Percentiles rank a stretch among this genome's conserved stretches.
These are phyloP conservation scores for Neopestalotiopsis clavispora DNA, from an alignment of 2,329 filamentous ascomycete species.

Conservation along the genomic window DNA sequence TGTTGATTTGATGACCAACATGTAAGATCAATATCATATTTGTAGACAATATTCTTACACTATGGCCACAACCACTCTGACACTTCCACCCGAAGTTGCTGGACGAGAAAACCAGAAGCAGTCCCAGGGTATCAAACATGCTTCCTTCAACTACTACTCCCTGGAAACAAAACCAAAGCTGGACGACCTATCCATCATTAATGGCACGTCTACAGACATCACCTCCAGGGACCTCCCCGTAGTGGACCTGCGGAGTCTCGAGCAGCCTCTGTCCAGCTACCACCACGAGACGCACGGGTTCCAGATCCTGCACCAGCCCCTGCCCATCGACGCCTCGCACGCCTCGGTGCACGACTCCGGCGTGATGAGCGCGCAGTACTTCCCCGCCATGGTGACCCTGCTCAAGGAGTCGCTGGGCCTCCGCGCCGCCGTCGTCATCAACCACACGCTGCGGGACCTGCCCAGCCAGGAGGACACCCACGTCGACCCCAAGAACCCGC, in stretches of 20 bases:
- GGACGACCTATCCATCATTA: constrained; percentile 6
- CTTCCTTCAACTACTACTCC: constrained; percentile 10
- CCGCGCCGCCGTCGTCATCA: constrained; percentile 12
- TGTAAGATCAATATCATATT: background rate
- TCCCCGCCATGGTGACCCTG: background rate
- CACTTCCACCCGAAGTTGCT: background rate
- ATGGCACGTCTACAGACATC: background rate
- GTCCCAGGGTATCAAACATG: background rate
- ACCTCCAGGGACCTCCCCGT: background rate
- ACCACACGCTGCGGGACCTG: constrained; percentile 5
- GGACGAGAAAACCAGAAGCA: background rate
- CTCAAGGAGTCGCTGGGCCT: background rate
- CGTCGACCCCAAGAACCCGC: background rate
- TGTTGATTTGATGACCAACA: background rate
- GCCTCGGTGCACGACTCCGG: background rate
- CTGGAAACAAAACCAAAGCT: background rate
- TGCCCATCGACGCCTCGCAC: background rate
- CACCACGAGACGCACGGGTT: constrained; percentile 6
- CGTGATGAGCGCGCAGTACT: constrained; percentile 2
- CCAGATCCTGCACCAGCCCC: constrained; percentile 9
- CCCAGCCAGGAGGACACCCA: background rate
- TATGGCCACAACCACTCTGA: background rate
- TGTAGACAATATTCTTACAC: background rate
- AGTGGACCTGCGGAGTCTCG: constrained; percentile 2
- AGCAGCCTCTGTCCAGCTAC: background rate